Evolutionary conservation across 768 basidiomycete species (phyloP), one percentile per base, ranked within the genome.

Genomic region (Psilocybe sp.): DNA sequence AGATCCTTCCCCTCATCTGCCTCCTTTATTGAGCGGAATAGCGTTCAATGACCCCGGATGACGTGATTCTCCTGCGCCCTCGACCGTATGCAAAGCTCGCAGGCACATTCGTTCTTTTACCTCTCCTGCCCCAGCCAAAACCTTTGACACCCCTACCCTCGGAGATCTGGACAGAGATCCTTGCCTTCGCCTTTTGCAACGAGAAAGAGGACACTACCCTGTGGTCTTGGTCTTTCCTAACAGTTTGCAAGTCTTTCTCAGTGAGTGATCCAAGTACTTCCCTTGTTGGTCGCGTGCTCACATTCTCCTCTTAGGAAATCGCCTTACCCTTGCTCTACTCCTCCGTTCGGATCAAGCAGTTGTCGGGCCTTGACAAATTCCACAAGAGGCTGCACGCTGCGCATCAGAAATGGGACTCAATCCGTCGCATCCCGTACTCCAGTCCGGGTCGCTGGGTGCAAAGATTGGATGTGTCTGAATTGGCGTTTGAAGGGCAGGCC

Each of bases 381-480:
- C 71, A 78, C n/a, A 51, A 68, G n/a, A 72, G 70, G 18, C 75
- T 95, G 1, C 69, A 75, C 51, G 58, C 62, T 28, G 84, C 85
- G 6, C 92, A 96, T 53, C 76, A 80, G 57, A 79, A 78, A 60
- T 96, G 93, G 93, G 91, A 93, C 59, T 89, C 90, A 39, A 83
- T 96, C 49, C 81, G 89, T 45, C 79, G 93, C 44, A 92, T 89
- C 56, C 89, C 89, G 0, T 89, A 87, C 60, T 94, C 92, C 4
- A 79, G 87, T 0, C 93, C 93, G 1, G 93, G 93, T 23, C 78
- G 93, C 62, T 95, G 91, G 87, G 82, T 96, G 1, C 86, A 84
- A 51, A 66, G 63, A 9, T 73, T 97, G 18, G 87, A 96, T 65
- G 69, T 97, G 5, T 84, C 88, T 4, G 65, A 68, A 16, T 57